A percentile compares a stretch with the other conserved stretches of the same genome.
phyloP scores from a whole-genome alignment of 2,329 filamentous ascomycete species.

The Neobulgaria alba region DNA sequence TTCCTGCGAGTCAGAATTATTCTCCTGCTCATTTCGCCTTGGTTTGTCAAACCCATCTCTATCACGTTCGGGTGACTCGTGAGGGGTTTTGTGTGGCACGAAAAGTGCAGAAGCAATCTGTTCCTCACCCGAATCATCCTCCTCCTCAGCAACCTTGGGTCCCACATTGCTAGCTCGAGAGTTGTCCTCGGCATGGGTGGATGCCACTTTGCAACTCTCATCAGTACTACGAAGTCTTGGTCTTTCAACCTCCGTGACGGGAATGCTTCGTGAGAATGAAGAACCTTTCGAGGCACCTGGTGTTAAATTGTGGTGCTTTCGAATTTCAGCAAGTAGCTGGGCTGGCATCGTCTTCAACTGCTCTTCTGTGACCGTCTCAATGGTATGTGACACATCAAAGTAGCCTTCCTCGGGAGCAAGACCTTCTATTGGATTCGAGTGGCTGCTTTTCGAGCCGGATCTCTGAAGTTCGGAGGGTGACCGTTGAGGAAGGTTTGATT shows the following conservation, averaged over 20 bases:
- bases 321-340: slow-evolving; percentile 26
- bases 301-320: slow-evolving; percentile 27
- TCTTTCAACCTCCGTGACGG: slow-evolving; percentile 24
- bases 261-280: slow-evolving; percentile 28
- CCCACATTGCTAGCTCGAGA: not conserved
- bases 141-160: slow-evolving; percentile 31
- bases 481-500: slow-evolving; percentile 2
- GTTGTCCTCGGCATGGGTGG: not conserved
- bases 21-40: slow-evolving; percentile 6
- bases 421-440: slow-evolving; percentile 14
- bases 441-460: not conserved
- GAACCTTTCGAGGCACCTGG: slow-evolving; percentile 22
- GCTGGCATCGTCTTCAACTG: slow-evolving; percentile 20
- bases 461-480: slow-evolving; percentile 9
- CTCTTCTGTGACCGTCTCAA: slow-evolving; percentile 16
- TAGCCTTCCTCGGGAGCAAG: slow-evolving; percentile 21
- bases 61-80: slow-evolving; percentile 33
- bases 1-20: slow-evolving; percentile 20
- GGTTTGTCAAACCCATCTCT: slow-evolving; percentile 7
- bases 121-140: slow-evolving; percentile 63
- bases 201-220: not conserved
- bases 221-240: not conserved
- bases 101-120: slow-evolving; percentile 84
- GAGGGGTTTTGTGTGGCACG: slow-evolving; percentile 59
- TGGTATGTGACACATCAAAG: slow-evolving; percentile 15